These are phyloP conservation scores for Ceratocystis variospora DNA, from an alignment of 2,329 filamentous ascomycete species.

Conservation along the genomic window DNA sequence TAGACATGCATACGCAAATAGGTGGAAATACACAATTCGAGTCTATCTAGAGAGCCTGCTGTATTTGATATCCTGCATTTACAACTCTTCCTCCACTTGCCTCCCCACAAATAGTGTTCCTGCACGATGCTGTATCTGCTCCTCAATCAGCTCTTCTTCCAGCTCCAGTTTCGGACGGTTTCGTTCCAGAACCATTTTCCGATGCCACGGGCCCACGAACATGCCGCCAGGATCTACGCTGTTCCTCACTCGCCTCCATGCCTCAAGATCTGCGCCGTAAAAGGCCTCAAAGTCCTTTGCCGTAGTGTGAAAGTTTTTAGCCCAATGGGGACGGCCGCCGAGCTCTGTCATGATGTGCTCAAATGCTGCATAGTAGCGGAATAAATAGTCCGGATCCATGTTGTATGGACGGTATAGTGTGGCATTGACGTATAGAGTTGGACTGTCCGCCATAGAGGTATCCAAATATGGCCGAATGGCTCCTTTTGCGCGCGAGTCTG, in stretches of 20 bases:
- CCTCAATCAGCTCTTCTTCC: slow-evolving; percentile 19
- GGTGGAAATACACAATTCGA: too few relatives aligned
- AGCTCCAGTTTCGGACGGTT: slow-evolving; percentile 26
- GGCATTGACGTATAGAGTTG: slow-evolving; percentile 78
- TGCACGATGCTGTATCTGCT: slow-evolving; percentile 3
- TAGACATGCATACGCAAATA: neutral
- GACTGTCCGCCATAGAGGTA: slow-evolving; percentile 51
- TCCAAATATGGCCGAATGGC: slow-evolving; percentile 44
- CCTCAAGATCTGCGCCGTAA: slow-evolving; percentile 53
- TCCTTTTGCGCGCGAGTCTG: slow-evolving; percentile 44
- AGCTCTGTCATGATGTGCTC: slow-evolving; percentile 82
- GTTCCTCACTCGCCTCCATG: slow-evolving; percentile 55
- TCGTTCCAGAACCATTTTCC: slow-evolving; percentile 45
- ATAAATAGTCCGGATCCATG: slow-evolving; percentile 59
- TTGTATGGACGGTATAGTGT: slow-evolving; percentile 76
- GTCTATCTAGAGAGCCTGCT: too few relatives aligned
- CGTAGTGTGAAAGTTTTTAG: slow-evolving; percentile 67
- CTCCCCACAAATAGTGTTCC: slow-evolving; percentile 15
- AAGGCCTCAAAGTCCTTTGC: slow-evolving; percentile 48
- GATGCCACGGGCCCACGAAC: slow-evolving; percentile 86
- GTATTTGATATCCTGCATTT: neutral
- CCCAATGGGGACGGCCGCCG: slow-evolving; percentile 76
- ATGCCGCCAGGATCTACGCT: slow-evolving; percentile 67
- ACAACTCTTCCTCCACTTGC: slow-evolving; percentile 9
- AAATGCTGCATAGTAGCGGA: slow-evolving; percentile 75